Evolutionary conservation across 2,329 filamentous ascomycete species (phyloP).

Genomic region (Cladosporium sp.): DNA sequence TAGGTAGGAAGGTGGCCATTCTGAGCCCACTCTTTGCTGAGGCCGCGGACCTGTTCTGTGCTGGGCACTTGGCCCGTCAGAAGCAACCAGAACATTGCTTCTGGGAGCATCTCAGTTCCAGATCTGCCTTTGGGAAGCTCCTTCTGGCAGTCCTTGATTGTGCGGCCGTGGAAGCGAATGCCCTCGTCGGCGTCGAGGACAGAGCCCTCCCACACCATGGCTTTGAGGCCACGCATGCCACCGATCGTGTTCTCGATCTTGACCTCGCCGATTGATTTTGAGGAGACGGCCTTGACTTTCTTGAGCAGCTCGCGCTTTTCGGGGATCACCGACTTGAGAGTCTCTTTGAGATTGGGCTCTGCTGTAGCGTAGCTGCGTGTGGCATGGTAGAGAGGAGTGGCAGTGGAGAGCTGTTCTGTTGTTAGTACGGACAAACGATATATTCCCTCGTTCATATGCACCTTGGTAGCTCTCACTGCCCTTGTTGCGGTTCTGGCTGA

Average conservation of each 20-base stretch:
- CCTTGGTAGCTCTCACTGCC: constrained; percentile 65
- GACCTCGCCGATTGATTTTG: constrained; percentile 84
- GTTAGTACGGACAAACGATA: constrained; percentile 8
- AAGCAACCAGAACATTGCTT: constrained; percentile 99
- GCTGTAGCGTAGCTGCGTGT: constrained; percentile 67
- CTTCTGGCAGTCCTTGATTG: constrained; percentile 96
- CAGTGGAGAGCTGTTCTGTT: constrained; percentile 28
- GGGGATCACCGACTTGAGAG: constrained; percentile 80
- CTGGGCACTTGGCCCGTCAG: constrained; percentile 90
- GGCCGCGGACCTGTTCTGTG: constrained; percentile 72
- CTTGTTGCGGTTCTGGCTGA: constrained; percentile 62
- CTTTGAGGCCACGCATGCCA: constrained; percentile 92
- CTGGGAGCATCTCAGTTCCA: constrained; percentile 95
- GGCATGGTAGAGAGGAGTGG: constrained; percentile 26
- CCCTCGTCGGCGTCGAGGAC: constrained; percentile 96
- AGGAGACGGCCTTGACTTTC: constrained; percentile 82
- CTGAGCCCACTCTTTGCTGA: constrained; percentile 84
- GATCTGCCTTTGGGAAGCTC: constrained; percentile 85
- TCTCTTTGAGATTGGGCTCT: constrained; percentile 87
- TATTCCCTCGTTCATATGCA: constrained; percentile 39
- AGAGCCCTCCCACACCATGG: constrained; percentile 98
- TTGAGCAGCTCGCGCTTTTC: constrained; percentile 91
- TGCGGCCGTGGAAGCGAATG: constrained; percentile 95
- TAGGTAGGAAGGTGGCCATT: constrained; percentile 80
- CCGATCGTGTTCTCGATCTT: constrained; percentile 93